phyloP scores from a whole-genome alignment of 371 early-diverging fungal species.

The Lichtheimia corymbifera region DNA sequence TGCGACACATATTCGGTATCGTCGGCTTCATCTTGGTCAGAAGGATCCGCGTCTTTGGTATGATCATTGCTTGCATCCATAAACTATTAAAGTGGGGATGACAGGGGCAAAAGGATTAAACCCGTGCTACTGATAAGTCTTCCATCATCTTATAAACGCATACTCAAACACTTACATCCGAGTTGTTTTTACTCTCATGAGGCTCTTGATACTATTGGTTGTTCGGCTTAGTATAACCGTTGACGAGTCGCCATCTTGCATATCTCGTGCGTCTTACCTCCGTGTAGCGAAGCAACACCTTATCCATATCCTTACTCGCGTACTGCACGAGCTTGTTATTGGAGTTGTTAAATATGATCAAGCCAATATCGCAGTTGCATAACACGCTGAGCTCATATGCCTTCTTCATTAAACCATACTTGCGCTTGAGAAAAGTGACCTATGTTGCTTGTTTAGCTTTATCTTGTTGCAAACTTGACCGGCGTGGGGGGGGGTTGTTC shows the following conservation, averaged over 20 bases:
- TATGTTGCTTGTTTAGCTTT: slow-evolving; percentile 18
- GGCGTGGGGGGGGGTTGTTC: neutral
- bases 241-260: neutral
- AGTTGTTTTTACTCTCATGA: slow-evolving; percentile 64
- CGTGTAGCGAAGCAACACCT: slow-evolving; percentile 87
- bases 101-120: too few species aligned
- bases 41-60: slow-evolving; percentile 12
- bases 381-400: slow-evolving; percentile 97
- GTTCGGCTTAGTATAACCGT: neutral
- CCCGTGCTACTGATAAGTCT: too few species aligned
- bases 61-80: slow-evolving; percentile 11
- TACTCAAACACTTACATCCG: slow-evolving; percentile 48
- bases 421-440: slow-evolving; percentile 98
- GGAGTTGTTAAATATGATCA: slow-evolving; percentile 87
- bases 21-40: slow-evolving; percentile 13
- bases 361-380: slow-evolving; percentile 96
- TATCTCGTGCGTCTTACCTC: slow-evolving; percentile 52
- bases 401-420: slow-evolving; percentile 99
- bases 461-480: neutral
- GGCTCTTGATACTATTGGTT: slow-evolving; percentile 60
- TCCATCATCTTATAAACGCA: neutral
- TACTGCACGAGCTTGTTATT: slow-evolving; percentile 93
- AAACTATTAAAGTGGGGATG: slow-evolving; percentile 6
- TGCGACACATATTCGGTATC: slow-evolving; percentile 12
- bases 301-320: slow-evolving; percentile 90